These are phyloP conservation scores for Ophiostoma tasmaniense DNA, from an alignment of 2,329 filamentous ascomycete genomes.

Conservation along the genomic window DNA sequence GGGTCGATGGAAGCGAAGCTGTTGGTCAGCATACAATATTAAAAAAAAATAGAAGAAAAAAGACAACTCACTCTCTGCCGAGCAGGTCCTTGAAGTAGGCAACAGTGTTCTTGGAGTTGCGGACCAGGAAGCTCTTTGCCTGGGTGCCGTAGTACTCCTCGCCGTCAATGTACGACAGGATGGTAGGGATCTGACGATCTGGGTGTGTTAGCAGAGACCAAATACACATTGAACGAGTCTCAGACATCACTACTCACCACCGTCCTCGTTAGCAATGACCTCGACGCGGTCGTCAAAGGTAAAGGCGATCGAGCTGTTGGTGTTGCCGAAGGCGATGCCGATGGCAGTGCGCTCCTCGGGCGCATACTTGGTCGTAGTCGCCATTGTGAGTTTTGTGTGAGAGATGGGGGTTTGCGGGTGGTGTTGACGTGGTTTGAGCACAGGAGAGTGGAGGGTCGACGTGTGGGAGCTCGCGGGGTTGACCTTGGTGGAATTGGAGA, in stretches of 20 bases:
- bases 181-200: slow-evolving; percentile 95
- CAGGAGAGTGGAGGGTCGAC: background rate
- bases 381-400: slow-evolving; percentile 14
- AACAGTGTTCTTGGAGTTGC: slow-evolving; percentile 87
- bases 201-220: slow-evolving; percentile 6
- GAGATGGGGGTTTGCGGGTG: background rate
- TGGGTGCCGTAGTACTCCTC: slow-evolving; percentile 96
- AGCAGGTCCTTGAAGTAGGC: slow-evolving; percentile 95
- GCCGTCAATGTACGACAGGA: slow-evolving; percentile 88
- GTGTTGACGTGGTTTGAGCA: background rate
- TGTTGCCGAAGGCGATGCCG: slow-evolving; percentile 96
- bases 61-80: slow-evolving; percentile 67
- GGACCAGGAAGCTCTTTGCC: slow-evolving; percentile 86
- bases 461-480: slow-evolving; percentile 8
- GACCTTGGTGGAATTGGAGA: background rate
- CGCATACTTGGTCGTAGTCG: slow-evolving; percentile 25
- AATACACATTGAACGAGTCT: background rate
- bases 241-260: slow-evolving; percentile 50
- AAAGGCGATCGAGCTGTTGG: slow-evolving; percentile 93
- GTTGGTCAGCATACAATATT: background rate
- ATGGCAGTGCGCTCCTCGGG: slow-evolving; percentile 63
- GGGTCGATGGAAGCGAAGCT: slow-evolving; percentile 94
- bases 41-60: slow-evolving; percentile 9
- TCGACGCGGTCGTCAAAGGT: slow-evolving; percentile 91
- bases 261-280: slow-evolving; percentile 98